Evolutionary conservation across 441 rosid species (phyloP).

Genomic region (Corymbia citriodora): DNA sequence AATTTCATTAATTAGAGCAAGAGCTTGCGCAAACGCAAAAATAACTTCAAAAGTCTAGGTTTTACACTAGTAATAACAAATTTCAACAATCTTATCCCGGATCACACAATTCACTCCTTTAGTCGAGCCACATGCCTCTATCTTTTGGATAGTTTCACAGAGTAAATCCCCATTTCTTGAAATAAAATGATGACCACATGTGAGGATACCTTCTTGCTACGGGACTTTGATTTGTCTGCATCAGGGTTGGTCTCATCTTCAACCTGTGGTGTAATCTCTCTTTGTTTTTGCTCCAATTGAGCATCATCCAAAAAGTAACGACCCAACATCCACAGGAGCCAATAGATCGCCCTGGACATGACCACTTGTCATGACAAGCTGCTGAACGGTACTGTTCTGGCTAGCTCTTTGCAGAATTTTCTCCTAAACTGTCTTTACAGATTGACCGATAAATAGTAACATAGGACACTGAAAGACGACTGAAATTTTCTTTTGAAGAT

Average conservation of each 20-base stretch:
- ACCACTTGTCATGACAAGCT: constrained; percentile 99
- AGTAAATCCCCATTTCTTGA: neutral
- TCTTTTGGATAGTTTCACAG: neutral
- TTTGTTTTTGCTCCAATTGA: constrained; percentile 79
- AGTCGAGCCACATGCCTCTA: neutral
- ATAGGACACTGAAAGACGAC: constrained; percentile 18
- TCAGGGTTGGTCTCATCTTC: constrained; percentile 44
- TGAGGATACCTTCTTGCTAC: constrained; percentile 62
- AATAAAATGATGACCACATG: neutral
- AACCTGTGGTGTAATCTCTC: constrained; percentile 75
- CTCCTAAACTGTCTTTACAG: constrained; percentile 96
- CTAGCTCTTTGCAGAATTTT: constrained; percentile 94
- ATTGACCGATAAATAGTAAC: constrained; percentile 95
- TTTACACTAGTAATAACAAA: neutral
- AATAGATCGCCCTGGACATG: constrained; percentile 97
- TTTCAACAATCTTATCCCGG: neutral
- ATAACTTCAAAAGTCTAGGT: neutral
- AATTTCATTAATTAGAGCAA: neutral
- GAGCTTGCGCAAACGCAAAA: neutral
- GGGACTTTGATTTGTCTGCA: constrained; percentile 48
- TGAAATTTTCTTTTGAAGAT: neutral
- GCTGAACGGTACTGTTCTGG: constrained; percentile 95
- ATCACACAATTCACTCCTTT: neutral
- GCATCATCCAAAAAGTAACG: constrained; percentile 88
- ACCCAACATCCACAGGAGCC: constrained; percentile 95